phyloP scores from a whole-genome alignment of 352 stramenopile genomes.

The Phytopythium montanum region DNA sequence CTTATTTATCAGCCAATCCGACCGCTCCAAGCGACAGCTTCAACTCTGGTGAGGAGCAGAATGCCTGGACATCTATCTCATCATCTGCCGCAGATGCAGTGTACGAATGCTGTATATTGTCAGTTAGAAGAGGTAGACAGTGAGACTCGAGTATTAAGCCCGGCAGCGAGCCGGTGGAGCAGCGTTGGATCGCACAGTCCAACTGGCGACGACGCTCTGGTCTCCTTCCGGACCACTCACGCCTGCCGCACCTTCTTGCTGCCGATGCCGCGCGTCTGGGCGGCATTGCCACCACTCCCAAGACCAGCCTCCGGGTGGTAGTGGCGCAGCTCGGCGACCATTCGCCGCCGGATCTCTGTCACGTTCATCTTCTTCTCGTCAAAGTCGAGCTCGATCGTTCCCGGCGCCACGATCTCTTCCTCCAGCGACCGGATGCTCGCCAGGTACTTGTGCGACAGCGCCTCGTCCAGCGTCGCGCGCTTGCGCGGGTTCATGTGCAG shows the following conservation, averaged over 20 bases:
- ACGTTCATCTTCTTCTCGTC: constrained; percentile 86
- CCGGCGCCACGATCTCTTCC: constrained; percentile 81
- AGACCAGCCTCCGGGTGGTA: constrained; percentile 55
- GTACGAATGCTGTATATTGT: no score
- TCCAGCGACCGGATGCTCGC: constrained; percentile 82
- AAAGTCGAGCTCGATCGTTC: constrained; percentile 81
- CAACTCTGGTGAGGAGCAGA: background rate
- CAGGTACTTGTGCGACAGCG: constrained; percentile 81
- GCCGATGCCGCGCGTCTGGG: constrained; percentile 15
- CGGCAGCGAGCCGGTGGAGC: no score
- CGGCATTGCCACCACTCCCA: constrained; percentile 4
- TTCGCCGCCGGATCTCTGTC: constrained; percentile 73
- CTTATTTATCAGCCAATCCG: background rate
- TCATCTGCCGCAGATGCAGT: no score
- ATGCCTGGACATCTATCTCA: no score
- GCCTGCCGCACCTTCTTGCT: constrained; percentile 36
- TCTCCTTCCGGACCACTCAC: constrained; percentile 1
- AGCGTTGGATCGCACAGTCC: no score
- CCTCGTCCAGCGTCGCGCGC: constrained; percentile 75
- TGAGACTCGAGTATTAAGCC: no score
- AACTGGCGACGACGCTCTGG: no score
- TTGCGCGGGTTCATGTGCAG: constrained; percentile 86
- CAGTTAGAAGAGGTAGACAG: no score
- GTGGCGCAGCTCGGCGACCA: constrained; percentile 75
- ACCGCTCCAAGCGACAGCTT: background rate